phyloP scores from a whole-genome alignment of 2,329 filamentous ascomycete species.

The Tolypocladium tundrense region DNA sequence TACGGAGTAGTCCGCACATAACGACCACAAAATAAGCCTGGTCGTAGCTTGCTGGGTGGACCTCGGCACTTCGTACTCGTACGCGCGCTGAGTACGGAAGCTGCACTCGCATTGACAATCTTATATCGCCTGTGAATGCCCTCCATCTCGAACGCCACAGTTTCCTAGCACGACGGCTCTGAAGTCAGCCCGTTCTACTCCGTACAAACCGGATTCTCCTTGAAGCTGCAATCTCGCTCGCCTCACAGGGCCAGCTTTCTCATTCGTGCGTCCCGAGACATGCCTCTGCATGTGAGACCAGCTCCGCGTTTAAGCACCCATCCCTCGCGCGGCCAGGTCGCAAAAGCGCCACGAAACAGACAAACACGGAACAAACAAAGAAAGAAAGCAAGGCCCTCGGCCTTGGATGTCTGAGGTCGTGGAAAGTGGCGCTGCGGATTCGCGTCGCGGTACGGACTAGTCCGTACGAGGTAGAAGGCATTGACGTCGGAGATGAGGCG shows the following conservation, averaged over 20 bases:
- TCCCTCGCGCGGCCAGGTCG: neutral
- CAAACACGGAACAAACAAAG: neutral
- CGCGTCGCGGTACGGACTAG: neutral
- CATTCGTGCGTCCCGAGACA: neutral
- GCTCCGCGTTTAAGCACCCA: neutral
- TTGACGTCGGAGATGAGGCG: conserved; percentile 27
- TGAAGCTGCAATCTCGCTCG: neutral
- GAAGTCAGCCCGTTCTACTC: neutral
- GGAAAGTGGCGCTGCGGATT: neutral
- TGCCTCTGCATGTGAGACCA: neutral
- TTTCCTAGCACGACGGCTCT: neutral
- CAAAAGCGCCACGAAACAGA: neutral
- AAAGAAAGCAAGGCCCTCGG: neutral
- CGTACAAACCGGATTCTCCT: neutral
- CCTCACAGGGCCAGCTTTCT: neutral
- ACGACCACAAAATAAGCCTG: neutral
- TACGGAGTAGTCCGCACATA: too few relatives aligned
- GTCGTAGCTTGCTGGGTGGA: neutral
- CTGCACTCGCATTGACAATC: neutral
- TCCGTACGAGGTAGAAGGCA: conserved; percentile 9
- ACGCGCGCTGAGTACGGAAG: neutral
- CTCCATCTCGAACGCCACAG: neutral
- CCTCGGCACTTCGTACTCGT: neutral
- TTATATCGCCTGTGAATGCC: neutral
- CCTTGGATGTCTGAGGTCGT: neutral